A percentile compares a stretch with the other conserved stretches of the same genome.
phyloP scores from a whole-genome alignment of 1,139 yeast species.

The Lodderomyces orthopsilosis region DNA sequence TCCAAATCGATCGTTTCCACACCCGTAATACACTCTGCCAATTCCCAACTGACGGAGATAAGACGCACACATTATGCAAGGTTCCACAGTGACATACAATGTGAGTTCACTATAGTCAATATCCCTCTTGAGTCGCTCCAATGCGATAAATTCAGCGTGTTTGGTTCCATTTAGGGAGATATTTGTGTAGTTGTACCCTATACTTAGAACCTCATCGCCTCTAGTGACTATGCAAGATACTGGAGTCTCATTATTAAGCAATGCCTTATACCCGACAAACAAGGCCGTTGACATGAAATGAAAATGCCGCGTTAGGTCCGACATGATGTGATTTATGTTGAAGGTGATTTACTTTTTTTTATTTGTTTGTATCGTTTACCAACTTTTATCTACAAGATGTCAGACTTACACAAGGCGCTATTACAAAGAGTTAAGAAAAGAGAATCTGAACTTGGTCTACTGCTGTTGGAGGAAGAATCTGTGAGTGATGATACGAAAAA shows the following conservation, averaged over 20 bases:
- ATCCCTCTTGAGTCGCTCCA: slow-evolving; percentile 13
- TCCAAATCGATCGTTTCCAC: slow-evolving; percentile 93
- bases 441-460: slow-evolving; percentile 37
- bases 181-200: slow-evolving; percentile 90
- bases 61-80: slow-evolving; percentile 98
- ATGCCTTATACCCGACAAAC: slow-evolving; percentile 42
- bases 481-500: not conserved
- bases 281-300: slow-evolving; percentile 36
- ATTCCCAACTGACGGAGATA: slow-evolving; percentile 81
- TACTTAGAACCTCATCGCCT: slow-evolving; percentile 55
- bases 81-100: slow-evolving; percentile 93
- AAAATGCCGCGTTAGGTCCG: slow-evolving; percentile 30
- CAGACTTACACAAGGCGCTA: slow-evolving; percentile 42
- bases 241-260: slow-evolving; percentile 63
- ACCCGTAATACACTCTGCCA: slow-evolving; percentile 76
- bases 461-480: slow-evolving; percentile 29
- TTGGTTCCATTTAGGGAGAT: slow-evolving; percentile 77
- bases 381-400: slow-evolving; percentile 23
- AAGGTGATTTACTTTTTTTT: not conserved
- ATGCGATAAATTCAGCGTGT: slow-evolving; percentile 90
- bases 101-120: slow-evolving; percentile 45
- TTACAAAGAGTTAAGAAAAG: slow-evolving; percentile 38
- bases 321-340: slow-evolving; percentile 4
- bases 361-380: not conserved
- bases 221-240: slow-evolving; percentile 59